Evolutionary conservation across 148 eudicot genomes (phyloP).

Genomic region (Camellia granthamiana): DNA sequence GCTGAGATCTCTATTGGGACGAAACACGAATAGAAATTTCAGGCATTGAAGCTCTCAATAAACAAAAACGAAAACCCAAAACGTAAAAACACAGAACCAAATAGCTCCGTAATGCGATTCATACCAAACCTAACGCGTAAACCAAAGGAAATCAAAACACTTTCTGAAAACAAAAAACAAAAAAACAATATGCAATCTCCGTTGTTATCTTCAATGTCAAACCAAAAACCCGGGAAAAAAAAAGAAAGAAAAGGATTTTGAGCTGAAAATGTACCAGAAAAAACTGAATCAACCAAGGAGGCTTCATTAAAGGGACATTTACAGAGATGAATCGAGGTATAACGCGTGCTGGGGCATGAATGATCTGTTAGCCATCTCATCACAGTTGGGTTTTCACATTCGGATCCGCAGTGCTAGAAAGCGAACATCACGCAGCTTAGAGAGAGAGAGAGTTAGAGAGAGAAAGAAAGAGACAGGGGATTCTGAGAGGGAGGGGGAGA

Average conservation of each 20-base stretch:
- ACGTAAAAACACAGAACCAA: neutral
- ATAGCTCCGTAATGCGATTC: neutral
- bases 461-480: neutral
- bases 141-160: neutral
- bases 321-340: neutral
- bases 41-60: neutral
- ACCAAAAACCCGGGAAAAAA: neutral
- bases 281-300: slow-evolving; percentile 35
- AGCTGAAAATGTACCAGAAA: slow-evolving; percentile 17
- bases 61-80: neutral
- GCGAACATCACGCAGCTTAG: slow-evolving; percentile 2
- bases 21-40: neutral
- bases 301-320: slow-evolving; percentile 56
- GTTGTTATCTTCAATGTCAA: neutral
- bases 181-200: neutral
- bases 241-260: neutral
- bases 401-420: slow-evolving; percentile 18
- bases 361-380: slow-evolving; percentile 18
- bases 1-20: slow-evolving; percentile 12
- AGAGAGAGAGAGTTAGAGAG: neutral
- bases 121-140: neutral
- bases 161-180: neutral
- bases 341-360: slow-evolving; percentile 9
- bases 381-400: slow-evolving; percentile 19
- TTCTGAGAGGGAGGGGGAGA: slow-evolving; percentile 13